Base-by-base conservation (phyloP, 371 early-diverging fungal species). In the Batkoa obscura region DNA sequence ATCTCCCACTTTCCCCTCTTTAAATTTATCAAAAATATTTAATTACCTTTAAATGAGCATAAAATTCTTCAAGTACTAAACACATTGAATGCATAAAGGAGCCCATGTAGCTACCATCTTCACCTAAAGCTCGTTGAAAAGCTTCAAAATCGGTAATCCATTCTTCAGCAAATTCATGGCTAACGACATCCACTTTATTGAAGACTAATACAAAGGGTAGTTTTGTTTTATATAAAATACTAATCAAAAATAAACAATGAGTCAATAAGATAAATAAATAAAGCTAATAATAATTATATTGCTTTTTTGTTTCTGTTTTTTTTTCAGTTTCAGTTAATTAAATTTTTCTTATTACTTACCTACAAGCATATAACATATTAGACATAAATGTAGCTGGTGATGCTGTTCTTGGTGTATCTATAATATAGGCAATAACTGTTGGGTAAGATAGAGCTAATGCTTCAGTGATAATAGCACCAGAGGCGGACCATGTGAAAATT, bases 401-500 rank as follows among this genome's bases (percentile, higher is more conserved):
- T 31, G 88, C 80, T 1, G 93, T 89, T 37, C 92, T 79, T 3
- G 93, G 91, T 39, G 95, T 92, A 68, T 99, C 99, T 65, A 99
- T 88, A 58, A 97, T 83, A 65, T 98, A 99, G 1, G 90, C 84
- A 13, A 99, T 72, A 50, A 89, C 85, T 0, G 97, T 90, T 8
- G 95, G 94, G 62, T 90, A 89, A 1, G 86, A 71, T 0, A 93
- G 83, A 0, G 96, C 91, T 43, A 99, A 70, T 1, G 91, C 81
- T 60, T 95, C 94, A 1, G 94, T 90, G 62, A 99, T 92, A 61
- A 98, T 96, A 38, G 90, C 75, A 31, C 99, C 99, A 5, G 95
- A 90, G 6, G 98, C 96, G 38, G 97, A 96, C 96, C 98, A 99
- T 13, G 98, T 98, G 74, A 99, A 99, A 58, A 98, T 94, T 73